A percentile compares a stretch with the other conserved stretches of the same genome.
phyloP scores from a whole-genome alignment of 306 rosid species.

The Boehmeria nivea region DNA sequence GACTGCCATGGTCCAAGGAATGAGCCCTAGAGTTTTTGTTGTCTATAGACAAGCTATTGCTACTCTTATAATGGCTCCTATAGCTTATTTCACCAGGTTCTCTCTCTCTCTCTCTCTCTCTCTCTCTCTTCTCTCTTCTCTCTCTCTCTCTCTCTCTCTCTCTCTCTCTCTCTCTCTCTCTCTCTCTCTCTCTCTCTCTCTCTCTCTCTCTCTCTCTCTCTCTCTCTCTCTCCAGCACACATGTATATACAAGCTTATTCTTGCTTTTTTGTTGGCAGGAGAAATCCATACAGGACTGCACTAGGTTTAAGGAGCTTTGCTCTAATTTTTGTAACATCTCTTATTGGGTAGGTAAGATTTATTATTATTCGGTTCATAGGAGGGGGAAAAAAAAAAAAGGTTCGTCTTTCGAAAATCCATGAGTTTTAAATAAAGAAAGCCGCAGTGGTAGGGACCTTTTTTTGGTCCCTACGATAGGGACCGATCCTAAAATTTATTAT shows the following conservation, averaged over 20 bases:
- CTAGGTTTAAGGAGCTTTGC: conserved; percentile 41
- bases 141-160: neutral
- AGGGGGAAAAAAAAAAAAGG: no score
- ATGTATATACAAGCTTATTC: neutral
- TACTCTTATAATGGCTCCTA: conserved; percentile 47
- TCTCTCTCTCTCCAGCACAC: neutral
- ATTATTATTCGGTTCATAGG: no score
- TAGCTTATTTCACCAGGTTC: conserved; percentile 29
- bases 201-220: neutral
- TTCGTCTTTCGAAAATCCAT: no score
- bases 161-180: neutral
- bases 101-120: neutral
- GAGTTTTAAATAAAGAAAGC: no score
- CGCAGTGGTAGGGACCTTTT: no score
- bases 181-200: neutral
- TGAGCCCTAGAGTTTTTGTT: conserved; percentile 57
- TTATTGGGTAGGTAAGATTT: conserved; percentile 41
- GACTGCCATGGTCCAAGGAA: conserved; percentile 59
- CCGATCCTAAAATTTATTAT: no score
- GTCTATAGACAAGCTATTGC: conserved; percentile 63
- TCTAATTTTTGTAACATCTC: conserved; percentile 48
- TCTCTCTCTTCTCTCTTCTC: neutral
- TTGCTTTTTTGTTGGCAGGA: conserved; percentile 23
- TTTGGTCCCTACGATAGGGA: no score
- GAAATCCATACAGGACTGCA: conserved; percentile 29